phyloP scores from a whole-genome alignment of 2,329 filamentous ascomycete species.

The Knufia petricola region DNA sequence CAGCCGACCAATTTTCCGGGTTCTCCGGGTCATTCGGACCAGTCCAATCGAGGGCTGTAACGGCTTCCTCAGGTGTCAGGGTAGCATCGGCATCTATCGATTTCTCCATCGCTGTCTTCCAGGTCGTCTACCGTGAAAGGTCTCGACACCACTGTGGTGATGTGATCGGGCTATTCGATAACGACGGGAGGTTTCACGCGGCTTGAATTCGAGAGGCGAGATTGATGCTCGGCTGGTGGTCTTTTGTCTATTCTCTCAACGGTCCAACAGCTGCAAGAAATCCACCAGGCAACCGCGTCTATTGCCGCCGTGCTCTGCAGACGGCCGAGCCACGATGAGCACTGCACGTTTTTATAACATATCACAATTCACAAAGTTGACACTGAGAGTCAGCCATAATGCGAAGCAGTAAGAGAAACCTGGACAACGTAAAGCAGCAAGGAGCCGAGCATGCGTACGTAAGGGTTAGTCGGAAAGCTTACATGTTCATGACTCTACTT shows the following conservation, averaged over 20 bases:
- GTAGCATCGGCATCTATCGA: neutral
- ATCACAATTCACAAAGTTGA: no score
- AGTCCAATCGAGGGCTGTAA: slow-evolving; percentile 43
- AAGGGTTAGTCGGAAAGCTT: neutral
- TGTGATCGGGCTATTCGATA: neutral
- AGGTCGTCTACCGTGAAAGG: neutral
- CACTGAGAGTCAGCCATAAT: neutral
- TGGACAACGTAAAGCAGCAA: neutral
- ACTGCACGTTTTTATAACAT: neutral
- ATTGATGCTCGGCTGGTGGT: neutral
- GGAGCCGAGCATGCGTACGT: neutral
- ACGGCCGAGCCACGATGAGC: neutral
- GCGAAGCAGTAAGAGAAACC: neutral
- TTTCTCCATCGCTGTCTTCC: neutral
- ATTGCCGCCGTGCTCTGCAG: neutral
- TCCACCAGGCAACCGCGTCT: neutral
- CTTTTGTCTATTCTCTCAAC: neutral
- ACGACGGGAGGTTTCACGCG: neutral
- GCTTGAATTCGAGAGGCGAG: neutral
- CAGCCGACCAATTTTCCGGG: slow-evolving; percentile 49
- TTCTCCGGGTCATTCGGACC: slow-evolving; percentile 48
- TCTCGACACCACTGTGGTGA: neutral
- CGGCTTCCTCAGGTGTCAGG: neutral
- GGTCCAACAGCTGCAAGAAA: neutral
- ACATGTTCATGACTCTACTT: no score